Base-by-base conservation (phyloP, 331 rosid genomes). In the Dryas integrifolia region DNA sequence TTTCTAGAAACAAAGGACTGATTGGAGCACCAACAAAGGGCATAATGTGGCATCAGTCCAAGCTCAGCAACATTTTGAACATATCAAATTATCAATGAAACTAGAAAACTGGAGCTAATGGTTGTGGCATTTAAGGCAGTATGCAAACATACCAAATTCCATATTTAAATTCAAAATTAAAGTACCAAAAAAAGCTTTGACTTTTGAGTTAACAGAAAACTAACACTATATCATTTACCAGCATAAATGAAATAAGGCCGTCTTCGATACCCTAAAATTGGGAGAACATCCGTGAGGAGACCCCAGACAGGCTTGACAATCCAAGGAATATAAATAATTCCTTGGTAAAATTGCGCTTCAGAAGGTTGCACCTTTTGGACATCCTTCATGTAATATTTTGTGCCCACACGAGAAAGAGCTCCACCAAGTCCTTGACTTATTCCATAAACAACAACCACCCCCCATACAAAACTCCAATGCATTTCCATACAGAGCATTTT, bases 231-330 rank as follows among this genome's bases (percentile, higher is more conserved):
- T 63, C 0, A 66, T 44, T 47, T 83, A 91, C 98, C 98, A 45
- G 94, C 88, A 49, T 87, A 59, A 78, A 93, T 70, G 85, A 93
- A 86, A 76, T 93, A 93, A 73, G 98, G 98, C 58, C 94, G 85
- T 21, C 98, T 74, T 24, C 92, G 92, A 66, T 87, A 93, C 40
- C 98, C 98, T 5, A 82, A 70, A 74, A 94, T 48, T 0, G 98
- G 98, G 62, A 93, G 79, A 75, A 94, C 90, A 76, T 94, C 98
- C 57, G 98, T 94, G 77, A 94, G 96, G 79, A 94, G 95, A 38
- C 98, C 98, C 97, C 98, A 94, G 9, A 94, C 65, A 80, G 98
- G 98, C 71, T 94, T 94, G 41, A 94, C 97, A 80, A 94, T 78
- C 98, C 98, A 94, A 58, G 98, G 98, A 86, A 88, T 89, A 50